phyloP scores from a whole-genome alignment of 495 filamentous ascomycete genomes.

The Penicillium coffeae region DNA sequence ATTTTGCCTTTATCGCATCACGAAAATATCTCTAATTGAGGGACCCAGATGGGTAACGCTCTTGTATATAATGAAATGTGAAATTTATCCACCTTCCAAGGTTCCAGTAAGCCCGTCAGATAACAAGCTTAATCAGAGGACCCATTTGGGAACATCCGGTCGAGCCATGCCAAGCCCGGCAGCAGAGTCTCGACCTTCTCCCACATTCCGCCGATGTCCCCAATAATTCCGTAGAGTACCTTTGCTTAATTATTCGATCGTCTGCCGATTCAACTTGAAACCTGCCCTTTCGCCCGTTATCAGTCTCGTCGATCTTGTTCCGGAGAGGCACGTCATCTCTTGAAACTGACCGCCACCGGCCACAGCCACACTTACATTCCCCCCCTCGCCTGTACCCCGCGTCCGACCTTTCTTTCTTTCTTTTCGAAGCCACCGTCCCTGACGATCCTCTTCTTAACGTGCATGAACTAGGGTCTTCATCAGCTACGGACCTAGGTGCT shows the following conservation, averaged over 20 bases:
- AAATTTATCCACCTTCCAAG: neutral
- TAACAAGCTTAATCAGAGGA: neutral
- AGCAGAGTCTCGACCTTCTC: neutral
- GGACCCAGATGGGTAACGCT: neutral
- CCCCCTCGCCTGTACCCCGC: constrained; percentile 26
- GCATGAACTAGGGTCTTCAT: constrained; percentile 4
- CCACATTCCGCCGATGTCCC: neutral
- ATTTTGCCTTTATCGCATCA: neutral
- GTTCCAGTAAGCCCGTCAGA: too few relatives aligned
- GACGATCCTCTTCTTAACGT: constrained; percentile 9
- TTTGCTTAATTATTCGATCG: too few relatives aligned
- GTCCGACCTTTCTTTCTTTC: constrained; percentile 11
- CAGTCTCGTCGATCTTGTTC: too few relatives aligned
- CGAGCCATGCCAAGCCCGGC: neutral
- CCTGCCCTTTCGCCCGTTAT: too few relatives aligned
- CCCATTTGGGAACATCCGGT: too few relatives aligned
- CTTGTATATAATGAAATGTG: neutral
- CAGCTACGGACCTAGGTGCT: constrained; percentile 7
- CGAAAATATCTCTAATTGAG: constrained; percentile 2
- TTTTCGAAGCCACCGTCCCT: neutral
- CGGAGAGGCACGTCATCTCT: neutral
- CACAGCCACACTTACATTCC: constrained; percentile 22
- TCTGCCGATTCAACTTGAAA: too few relatives aligned
- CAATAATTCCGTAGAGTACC: neutral
- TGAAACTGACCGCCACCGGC: constrained; percentile 6